Percentiles rank a stretch among this genome's conserved stretches.
Evolutionary conservation across 1,139 yeast species (phyloP).

Genomic region (Nematodospora anomalae): DNA sequence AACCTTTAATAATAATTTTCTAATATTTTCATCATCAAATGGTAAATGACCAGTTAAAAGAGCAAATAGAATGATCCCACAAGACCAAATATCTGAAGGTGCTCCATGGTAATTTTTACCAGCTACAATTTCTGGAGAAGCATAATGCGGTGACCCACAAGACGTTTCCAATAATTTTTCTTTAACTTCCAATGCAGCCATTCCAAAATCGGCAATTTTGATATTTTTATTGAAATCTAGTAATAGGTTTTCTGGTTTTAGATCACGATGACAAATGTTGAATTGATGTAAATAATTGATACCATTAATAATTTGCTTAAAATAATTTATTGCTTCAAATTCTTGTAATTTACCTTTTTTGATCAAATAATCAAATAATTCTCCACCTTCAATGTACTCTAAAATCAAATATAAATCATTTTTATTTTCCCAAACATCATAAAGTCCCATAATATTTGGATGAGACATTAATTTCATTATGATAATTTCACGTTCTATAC

Average conservation of each 20-base stretch:
- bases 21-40: constrained; percentile 92
- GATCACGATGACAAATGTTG: constrained; percentile 92
- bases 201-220: constrained; percentile 97
- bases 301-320: constrained; percentile 89
- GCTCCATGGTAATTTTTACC: constrained; percentile 95
- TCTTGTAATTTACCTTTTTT: constrained; percentile 88
- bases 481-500: constrained; percentile 94
- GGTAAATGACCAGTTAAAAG: constrained; percentile 92
- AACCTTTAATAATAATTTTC: constrained; percentile 81
- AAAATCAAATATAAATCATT: constrained; percentile 86
- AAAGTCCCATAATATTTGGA: constrained; percentile 91
- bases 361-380: constrained; percentile 85
- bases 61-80: constrained; percentile 94
- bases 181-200: constrained; percentile 96
- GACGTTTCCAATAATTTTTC: constrained; percentile 87
- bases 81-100: constrained; percentile 97
- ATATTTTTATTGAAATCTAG: constrained; percentile 85
- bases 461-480: constrained; percentile 89
- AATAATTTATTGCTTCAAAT: constrained; percentile 83
- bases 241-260: constrained; percentile 90
- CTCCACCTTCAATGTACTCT: constrained; percentile 98
- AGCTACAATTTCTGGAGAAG: constrained; percentile 95
- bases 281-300: constrained; percentile 91
- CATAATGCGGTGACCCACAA: constrained; percentile 98
- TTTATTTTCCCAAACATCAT: constrained; percentile 98